Base-by-base conservation (phyloP, 345 rosid species). In the Cardamine chenopodiifolia region DNA sequence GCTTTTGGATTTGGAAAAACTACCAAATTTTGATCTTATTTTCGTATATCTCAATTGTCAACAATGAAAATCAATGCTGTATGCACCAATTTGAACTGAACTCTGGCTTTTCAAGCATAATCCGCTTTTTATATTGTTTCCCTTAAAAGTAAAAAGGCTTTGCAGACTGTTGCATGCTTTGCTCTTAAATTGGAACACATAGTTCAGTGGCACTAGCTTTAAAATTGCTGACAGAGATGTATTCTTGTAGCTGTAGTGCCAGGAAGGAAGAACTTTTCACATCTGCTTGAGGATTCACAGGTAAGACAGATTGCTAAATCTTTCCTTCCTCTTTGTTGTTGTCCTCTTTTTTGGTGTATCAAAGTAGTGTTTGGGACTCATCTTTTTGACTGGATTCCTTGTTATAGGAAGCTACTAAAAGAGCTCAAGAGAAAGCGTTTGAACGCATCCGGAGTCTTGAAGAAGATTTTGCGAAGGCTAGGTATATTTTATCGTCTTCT, bases 211-310 rank as follows among this genome's bases (percentile, higher is more conserved):
- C 19, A 23, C 44, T 57, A 19, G 55, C 40, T 57, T 78, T 57
- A 12, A 19, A 31, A 29, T 66, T 18, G 50, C 58, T 66, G 77
- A 78, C 67, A 37, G 32, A 39, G 25, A 50, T 78, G 64, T 42
- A 53, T 53, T 72, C 11, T 68, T 52, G 53, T 79, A 9, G 80
- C 75, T 79, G 82, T 79, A 79, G 90, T 81, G 67, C 78, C 85
- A 47, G 87, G 89, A 57, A 86, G 83, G 79, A 83, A 72, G 32
- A 86, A 90, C 72, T 72, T 86, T 47, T 81, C 87, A 71, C 88
- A 82, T 79, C 81, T 91, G 71, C 83, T 94, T 10, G 97, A 94
- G 83, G 90, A 89, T 71, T 91, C 97, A 26, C 88, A 94, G 97
- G 98, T 91, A 72, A 44, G 59, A 59, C 37, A 58, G n/a, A 42